Evolutionary conservation across 2,329 filamentous ascomycete genomes (phyloP).

Genomic region (Leptographium radiaticola): DNA sequence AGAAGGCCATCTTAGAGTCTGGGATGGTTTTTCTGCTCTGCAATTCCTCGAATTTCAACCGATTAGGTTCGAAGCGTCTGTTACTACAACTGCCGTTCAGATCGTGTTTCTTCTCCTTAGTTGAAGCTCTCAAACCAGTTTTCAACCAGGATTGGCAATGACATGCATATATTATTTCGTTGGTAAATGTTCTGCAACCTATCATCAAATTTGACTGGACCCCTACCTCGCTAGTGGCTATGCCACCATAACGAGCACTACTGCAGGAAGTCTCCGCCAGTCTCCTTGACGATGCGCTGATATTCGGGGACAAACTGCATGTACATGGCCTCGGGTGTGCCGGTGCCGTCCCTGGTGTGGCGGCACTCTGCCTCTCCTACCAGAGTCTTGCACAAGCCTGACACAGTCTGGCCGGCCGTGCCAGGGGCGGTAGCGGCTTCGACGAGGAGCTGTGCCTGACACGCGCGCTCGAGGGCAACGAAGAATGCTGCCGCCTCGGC

Average conservation of each 20-base stretch:
- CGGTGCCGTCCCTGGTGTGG: constrained; percentile 17
- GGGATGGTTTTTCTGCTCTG: too few relatives aligned
- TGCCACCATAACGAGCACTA: background rate
- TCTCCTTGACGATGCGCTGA: constrained; percentile 17
- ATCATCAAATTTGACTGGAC: background rate
- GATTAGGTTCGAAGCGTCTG: too few relatives aligned
- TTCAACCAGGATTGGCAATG: too few relatives aligned
- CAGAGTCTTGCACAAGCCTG: constrained; percentile 19
- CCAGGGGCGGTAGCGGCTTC: constrained; percentile 30
- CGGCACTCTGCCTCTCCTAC: constrained; percentile 28
- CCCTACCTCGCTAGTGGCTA: too few relatives aligned
- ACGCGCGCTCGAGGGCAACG: constrained; percentile 52
- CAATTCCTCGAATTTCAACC: too few relatives aligned
- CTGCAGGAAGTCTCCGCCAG: constrained; percentile 17
- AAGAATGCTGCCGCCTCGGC: constrained; percentile 46
- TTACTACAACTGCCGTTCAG: too few relatives aligned
- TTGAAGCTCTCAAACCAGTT: too few relatives aligned
- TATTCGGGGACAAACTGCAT: constrained; percentile 23
- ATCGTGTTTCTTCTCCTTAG: too few relatives aligned
- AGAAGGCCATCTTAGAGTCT: too few relatives aligned
- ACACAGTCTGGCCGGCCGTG: background rate
- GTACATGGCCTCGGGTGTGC: constrained; percentile 19
- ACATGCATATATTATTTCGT: too few relatives aligned
- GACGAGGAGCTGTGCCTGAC: constrained; percentile 51
- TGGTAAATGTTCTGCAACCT: too few relatives aligned